A percentile compares a stretch with the other conserved stretches of the same genome.
Evolutionary conservation across 495 filamentous ascomycete species (phyloP).

Genomic region (Hypoxylon cercidicola): DNA sequence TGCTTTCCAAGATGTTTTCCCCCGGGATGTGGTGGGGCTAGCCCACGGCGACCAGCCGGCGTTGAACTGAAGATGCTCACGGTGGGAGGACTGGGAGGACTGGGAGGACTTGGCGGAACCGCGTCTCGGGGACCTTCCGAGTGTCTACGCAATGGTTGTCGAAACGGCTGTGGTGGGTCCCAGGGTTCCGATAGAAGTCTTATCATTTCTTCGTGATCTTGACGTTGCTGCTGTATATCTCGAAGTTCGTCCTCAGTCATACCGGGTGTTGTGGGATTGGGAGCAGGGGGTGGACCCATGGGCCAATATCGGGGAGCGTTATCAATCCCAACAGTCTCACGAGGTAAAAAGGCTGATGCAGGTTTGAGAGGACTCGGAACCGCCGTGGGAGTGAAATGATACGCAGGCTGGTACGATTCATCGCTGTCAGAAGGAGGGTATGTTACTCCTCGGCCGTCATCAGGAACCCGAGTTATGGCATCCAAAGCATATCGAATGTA

Average conservation of each 20-base stretch:
- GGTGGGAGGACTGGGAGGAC: background rate
- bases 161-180: slow-evolving; percentile 4
- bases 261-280: slow-evolving; percentile 8
- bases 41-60: background rate
- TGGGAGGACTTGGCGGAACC: too few relatives aligned
- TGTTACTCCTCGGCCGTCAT: slow-evolving; percentile 42
- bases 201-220: background rate
- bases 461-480: slow-evolving; percentile 52
- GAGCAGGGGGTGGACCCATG: slow-evolving; percentile 13
- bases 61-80: background rate
- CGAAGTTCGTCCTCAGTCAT: slow-evolving; percentile 18
- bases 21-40: background rate
- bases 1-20: too few relatives aligned
- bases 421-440: slow-evolving; percentile 45
- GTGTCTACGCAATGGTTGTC: background rate
- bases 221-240: slow-evolving; percentile 16
- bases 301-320: slow-evolving; percentile 24
- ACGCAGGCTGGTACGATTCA: slow-evolving; percentile 11
- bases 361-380: slow-evolving; percentile 27
- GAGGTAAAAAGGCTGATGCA: slow-evolving; percentile 21
- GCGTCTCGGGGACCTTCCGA: slow-evolving; percentile 2
- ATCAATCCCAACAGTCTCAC: slow-evolving; percentile 2
- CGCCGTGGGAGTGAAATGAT: slow-evolving; percentile 37
- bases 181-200: background rate
- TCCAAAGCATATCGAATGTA: slow-evolving; percentile 61